Conservation (phyloP, 1,139 yeast genomes). For the Kluyveromyces sp. region DNA sequence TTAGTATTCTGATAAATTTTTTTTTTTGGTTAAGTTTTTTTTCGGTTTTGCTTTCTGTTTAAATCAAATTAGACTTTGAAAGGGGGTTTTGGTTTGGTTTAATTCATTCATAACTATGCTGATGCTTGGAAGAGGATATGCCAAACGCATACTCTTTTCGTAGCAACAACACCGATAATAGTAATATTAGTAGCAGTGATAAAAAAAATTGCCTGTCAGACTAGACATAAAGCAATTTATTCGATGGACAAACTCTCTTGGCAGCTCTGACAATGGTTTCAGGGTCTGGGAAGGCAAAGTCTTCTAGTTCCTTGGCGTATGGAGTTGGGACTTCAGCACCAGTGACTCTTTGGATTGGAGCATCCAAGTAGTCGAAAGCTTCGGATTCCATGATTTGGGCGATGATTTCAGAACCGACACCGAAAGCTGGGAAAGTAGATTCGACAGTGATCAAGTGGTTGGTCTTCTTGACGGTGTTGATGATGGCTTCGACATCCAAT, state of each 20-base stretch:
- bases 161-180: too few species aligned
- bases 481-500: conserved; percentile 78
- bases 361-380: conserved; percentile 96
- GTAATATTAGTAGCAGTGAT: too few species aligned
- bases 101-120: too few species aligned
- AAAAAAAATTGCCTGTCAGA: background rate
- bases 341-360: conserved; percentile 97
- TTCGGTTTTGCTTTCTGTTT: too few species aligned
- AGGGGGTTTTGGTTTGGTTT: too few species aligned
- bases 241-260: conserved; percentile 80
- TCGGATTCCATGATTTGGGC: conserved; percentile 98
- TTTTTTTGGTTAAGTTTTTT: too few species aligned
- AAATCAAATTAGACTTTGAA: too few species aligned
- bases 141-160: too few species aligned
- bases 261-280: conserved; percentile 86
- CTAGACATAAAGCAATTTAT: conserved; percentile 8
- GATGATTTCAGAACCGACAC: conserved; percentile 96
- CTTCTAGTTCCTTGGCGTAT: conserved; percentile 92
- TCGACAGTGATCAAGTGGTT: conserved; percentile 94
- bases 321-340: conserved; percentile 99
- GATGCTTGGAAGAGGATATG: too few species aligned
- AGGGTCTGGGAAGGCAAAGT: conserved; percentile 96
- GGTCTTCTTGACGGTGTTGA: conserved; percentile 90
- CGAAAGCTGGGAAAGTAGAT: conserved; percentile 96
- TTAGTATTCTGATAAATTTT: background rate